Conservation (phyloP, 352 stramenopile species). For the Globisporangium spiculum region DNA sequence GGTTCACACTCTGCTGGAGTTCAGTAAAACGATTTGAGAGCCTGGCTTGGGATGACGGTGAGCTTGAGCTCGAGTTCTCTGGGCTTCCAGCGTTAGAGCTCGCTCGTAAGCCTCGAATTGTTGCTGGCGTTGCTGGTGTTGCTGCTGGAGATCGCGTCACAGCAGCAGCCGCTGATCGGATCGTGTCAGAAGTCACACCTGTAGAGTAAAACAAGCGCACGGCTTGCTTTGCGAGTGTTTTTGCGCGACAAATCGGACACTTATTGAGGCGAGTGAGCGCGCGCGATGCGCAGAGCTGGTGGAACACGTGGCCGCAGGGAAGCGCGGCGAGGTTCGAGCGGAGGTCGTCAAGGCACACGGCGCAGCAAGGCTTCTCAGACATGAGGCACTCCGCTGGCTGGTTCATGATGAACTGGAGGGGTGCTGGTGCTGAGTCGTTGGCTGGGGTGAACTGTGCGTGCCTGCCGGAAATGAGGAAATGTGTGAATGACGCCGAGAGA, state of each 20-base stretch:
- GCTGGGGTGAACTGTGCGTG: not conserved
- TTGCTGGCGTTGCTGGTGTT: not conserved
- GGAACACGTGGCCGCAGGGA: slow-evolving; percentile 44
- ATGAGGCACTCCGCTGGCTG: not conserved
- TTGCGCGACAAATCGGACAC: slow-evolving; percentile 39
- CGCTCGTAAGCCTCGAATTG: not conserved
- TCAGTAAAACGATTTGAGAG: slow-evolving; percentile 22
- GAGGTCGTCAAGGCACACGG: slow-evolving; percentile 42
- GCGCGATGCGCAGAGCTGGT: slow-evolving; percentile 24
- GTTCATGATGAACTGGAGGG: not conserved
- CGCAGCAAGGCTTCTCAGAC: slow-evolving; percentile 20
- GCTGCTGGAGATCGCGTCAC: not conserved
- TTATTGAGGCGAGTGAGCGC: slow-evolving; percentile 17
- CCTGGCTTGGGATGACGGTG: not conserved
- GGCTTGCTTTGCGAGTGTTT: slow-evolving; percentile 14
- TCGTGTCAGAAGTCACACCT: not conserved
- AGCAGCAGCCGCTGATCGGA: not conserved
- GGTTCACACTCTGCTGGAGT: slow-evolving; percentile 24
- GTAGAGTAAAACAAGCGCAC: slow-evolving; percentile 33
- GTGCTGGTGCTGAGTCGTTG: not conserved
- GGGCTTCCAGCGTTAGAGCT: not conserved
- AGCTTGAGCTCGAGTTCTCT: not conserved
- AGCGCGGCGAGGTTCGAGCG: slow-evolving; percentile 28
- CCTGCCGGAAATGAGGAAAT: not conserved
- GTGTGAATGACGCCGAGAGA: not conserved